Base-by-base conservation (phyloP, 192 early-diverging fungal genomes). In the Spizellomyces sp. region DNA sequence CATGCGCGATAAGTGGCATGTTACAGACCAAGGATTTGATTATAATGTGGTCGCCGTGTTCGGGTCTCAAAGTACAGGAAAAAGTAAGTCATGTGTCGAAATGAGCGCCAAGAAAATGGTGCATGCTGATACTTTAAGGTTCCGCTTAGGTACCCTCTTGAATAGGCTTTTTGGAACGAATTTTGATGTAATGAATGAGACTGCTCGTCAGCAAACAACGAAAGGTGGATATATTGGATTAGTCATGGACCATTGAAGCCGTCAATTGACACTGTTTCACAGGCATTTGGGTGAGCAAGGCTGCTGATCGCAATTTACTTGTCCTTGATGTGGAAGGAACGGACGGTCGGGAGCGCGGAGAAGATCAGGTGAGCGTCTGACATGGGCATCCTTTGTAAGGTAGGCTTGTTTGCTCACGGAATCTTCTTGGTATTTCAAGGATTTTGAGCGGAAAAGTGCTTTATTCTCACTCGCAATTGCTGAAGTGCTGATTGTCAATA, bases 271-370 rank as follows among this genome's bases (percentile, higher is more conserved):
- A 70, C 27, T 36, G 27, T 36, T 36, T 36, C 27, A 22, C 41
- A 81, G 81, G 95, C 64, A 99, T 99, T 79, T 99, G 98, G 98
- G 90, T 91, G 41, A 89, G 88, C 73, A 92, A 93, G 74, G 91
- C 90, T n/a, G 80, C 83, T 46, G 89, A 89, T 56, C 87, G 89
- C 85, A 84, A 86, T 57, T 86, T 96, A 22, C 80, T 99, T 14
- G 92, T 99, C 36, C 87, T 99, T 85, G 98, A 99, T 80, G 98
- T 99, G 6, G 98, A 99, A 76, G 98, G 98, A 67, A 98, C 96
- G 0, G 98, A 99, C 73, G 98, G 98, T 46, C 90, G 96, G 48
- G 98, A 98, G 76, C 91, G 96, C 56, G 96, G 97, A 62, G 98
- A 99, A 81, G 92, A 99, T 73, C 95, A 97, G 83, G 95, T 80